Conservation (phyloP, 2,329 filamentous ascomycete genomes). For the Sporothrix humicola region DNA sequence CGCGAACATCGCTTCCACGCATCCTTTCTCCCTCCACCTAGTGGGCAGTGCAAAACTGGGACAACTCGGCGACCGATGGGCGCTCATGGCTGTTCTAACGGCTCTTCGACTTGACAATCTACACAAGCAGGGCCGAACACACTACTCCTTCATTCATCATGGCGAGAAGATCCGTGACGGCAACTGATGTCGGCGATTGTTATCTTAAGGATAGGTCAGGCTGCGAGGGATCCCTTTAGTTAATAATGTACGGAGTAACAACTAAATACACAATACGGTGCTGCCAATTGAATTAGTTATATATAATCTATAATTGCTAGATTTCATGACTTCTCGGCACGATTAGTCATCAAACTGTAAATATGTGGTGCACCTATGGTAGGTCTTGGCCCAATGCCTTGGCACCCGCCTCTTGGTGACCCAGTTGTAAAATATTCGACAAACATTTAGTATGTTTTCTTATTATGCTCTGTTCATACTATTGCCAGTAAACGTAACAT, state of each 20-base stretch:
- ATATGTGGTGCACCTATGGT: too few species aligned
- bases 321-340: too few species aligned
- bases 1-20: neutral
- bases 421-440: too few species aligned
- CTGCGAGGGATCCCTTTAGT: neutral
- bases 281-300: too few species aligned
- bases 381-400: too few species aligned
- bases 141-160: neutral
- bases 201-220: neutral
- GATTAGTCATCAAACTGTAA: too few species aligned
- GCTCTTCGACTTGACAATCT: conserved; percentile 4
- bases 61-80: neutral
- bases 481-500: too few species aligned
- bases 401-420: too few species aligned
- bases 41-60: neutral
- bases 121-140: neutral
- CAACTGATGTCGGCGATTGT: neutral
- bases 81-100: neutral
- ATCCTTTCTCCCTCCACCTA: conserved; percentile 3
- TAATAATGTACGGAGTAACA: neutral
- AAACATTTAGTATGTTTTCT: too few species aligned
- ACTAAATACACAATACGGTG: too few species aligned
- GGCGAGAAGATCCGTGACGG: neutral
- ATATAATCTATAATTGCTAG: too few species aligned
- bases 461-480: too few species aligned